Conservation (phyloP, 2,329 filamentous ascomycete species). For the Aaosphaeria pasadenensis region DNA sequence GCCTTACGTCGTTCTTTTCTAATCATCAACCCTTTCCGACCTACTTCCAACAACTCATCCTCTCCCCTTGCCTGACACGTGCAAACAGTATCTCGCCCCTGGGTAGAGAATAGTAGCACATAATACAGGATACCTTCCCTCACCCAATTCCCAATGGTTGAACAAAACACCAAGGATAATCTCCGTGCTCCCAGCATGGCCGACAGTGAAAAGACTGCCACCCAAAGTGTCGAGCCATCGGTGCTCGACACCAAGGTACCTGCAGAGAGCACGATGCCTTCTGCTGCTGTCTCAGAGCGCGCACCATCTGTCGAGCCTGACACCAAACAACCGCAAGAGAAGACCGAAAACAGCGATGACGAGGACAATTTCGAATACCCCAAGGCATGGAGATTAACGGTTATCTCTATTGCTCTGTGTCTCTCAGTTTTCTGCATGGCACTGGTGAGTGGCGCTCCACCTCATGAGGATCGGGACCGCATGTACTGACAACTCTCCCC, state of each 20-base stretch:
- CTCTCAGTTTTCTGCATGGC: slow-evolving; percentile 39
- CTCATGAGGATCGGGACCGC: background rate
- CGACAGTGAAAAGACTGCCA: slow-evolving; percentile 30
- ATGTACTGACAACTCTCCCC: background rate
- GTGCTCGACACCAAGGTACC: slow-evolving; percentile 25
- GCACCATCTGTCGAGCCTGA: slow-evolving; percentile 11
- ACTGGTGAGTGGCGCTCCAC: slow-evolving; percentile 18
- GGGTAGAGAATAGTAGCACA: background rate
- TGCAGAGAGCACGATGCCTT: slow-evolving; percentile 20
- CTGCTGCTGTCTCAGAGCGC: slow-evolving; percentile 15
- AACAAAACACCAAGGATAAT: slow-evolving; percentile 15
- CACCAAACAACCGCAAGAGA: slow-evolving; percentile 9
- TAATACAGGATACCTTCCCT: background rate
- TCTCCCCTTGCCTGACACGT: no score
- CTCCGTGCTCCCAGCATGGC: slow-evolving; percentile 28
- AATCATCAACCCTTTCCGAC: no score
- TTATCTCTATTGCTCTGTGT: slow-evolving; percentile 33
- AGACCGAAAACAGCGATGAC: slow-evolving; percentile 13
- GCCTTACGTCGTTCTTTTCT: no score
- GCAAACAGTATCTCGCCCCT: no score
- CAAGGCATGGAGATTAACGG: slow-evolving; percentile 28
- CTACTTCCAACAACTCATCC: no score
- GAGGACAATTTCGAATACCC: slow-evolving; percentile 35
- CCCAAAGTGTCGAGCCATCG: slow-evolving; percentile 21
- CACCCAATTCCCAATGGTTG: slow-evolving; percentile 13